Percentiles rank a stretch among this genome's conserved stretches.
Evolutionary conservation across 2,329 filamentous ascomycete species (phyloP).

Genomic region (Colletotrichum navitas): DNA sequence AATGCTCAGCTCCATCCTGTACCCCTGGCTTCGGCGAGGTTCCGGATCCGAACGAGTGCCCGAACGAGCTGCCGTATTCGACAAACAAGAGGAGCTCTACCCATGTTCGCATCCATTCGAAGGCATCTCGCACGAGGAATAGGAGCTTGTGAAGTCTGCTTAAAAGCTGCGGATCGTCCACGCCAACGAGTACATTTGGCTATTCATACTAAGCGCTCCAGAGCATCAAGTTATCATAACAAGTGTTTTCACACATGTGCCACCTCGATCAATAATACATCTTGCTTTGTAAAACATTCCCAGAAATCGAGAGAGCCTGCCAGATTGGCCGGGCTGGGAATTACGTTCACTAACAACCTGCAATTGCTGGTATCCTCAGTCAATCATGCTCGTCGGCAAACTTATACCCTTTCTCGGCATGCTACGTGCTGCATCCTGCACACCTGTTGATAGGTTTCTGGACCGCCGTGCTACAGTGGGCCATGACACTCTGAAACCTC

Average conservation of each 20-base stretch:
- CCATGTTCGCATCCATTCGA: not conserved
- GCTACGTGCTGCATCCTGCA: not conserved
- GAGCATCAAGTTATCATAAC: not conserved
- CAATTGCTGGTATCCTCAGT: not conserved
- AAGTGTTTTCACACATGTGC: not conserved
- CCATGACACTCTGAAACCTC: slow-evolving; percentile 19
- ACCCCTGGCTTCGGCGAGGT: not conserved
- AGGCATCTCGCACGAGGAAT: not conserved
- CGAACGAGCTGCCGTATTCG: not conserved
- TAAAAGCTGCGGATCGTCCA: not conserved
- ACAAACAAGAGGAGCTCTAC: not conserved
- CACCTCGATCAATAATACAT: not conserved
- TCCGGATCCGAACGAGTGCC: not conserved
- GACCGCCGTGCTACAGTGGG: not conserved
- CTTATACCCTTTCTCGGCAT: slow-evolving; percentile 9
- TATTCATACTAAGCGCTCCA: not conserved
- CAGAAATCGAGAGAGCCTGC: not conserved
- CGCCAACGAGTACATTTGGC: no score
- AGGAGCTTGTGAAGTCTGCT: not conserved
- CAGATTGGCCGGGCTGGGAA: accelerated
- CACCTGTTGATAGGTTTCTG: not conserved
- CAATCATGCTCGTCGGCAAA: slow-evolving; percentile 4
- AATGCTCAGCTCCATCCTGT: not conserved
- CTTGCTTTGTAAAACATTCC: not conserved
- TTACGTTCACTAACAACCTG: not conserved